phyloP scores from a whole-genome alignment of 768 basidiomycete genomes.

The Kwoniella pini region DNA sequence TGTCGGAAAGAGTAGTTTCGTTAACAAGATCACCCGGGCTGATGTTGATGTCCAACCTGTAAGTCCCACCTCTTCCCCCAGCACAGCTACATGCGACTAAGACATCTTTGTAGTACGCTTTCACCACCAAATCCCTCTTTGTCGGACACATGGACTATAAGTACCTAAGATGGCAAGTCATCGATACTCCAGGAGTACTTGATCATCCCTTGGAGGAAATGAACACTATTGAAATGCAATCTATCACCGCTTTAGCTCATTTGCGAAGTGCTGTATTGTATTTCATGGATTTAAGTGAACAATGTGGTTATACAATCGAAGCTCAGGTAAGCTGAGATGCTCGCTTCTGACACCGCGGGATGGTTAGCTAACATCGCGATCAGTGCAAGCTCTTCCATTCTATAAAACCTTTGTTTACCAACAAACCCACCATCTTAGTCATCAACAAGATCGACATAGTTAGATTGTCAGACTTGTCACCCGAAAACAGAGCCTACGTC shows the following conservation, averaged over 20 bases:
- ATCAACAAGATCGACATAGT: slow-evolving; percentile 97
- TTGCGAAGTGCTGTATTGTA: slow-evolving; percentile 90
- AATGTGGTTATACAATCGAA: slow-evolving; percentile 96
- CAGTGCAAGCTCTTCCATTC: slow-evolving; percentile 99
- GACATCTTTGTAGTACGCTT: slow-evolving; percentile 66
- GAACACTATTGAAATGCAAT: slow-evolving; percentile 99
- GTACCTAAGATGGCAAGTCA: slow-evolving; percentile 99
- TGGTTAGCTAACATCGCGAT: neutral
- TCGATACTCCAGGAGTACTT: slow-evolving; percentile 96
- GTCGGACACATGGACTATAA: slow-evolving; percentile 99
- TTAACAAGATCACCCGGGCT: slow-evolving; percentile 98
- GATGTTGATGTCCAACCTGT: slow-evolving; percentile 97
- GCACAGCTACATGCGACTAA: neutral
- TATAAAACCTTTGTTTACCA: slow-evolving; percentile 93
- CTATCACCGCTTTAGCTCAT: slow-evolving; percentile 92
- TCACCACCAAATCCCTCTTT: slow-evolving; percentile 98
- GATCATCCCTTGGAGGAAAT: slow-evolving; percentile 99
- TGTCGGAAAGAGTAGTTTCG: slow-evolving; percentile 98
- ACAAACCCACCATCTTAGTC: slow-evolving; percentile 90
- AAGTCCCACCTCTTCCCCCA: slow-evolving; percentile 13
- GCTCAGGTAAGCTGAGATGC: slow-evolving; percentile 69
- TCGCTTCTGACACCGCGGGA: neutral
- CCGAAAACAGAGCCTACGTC: slow-evolving; percentile 74
- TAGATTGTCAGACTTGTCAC: slow-evolving; percentile 77
- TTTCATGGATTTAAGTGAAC: slow-evolving; percentile 98